Conservation (phyloP, 345 rosid species). For the Reutealis trisperma region DNA sequence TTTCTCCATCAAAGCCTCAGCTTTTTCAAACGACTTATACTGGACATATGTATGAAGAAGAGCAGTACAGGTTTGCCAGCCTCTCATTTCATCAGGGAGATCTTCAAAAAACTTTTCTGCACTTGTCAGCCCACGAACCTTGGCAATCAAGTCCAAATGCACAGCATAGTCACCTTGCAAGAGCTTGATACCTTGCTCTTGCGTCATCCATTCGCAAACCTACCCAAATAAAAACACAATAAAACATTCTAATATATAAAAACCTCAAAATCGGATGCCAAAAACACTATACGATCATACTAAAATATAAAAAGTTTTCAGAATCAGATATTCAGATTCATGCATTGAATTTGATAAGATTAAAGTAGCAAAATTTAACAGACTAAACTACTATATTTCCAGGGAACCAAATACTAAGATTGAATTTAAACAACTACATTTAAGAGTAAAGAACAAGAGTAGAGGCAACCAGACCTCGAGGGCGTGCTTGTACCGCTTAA, state of each 20-base stretch:
- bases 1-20: conserved; percentile 76
- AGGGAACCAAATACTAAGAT: too few relatives aligned
- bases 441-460: not conserved
- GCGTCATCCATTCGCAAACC: conserved; percentile 95
- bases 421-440: too few relatives aligned
- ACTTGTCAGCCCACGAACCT: conserved; percentile 73
- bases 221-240: conserved; percentile 16
- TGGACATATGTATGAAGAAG: conserved; percentile 82
- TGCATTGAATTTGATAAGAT: too few relatives aligned
- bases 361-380: too few relatives aligned
- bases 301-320: too few relatives aligned
- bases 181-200: conserved; percentile 67
- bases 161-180: conserved; percentile 87
- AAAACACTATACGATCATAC: not conserved
- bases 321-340: too few relatives aligned
- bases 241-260: not conserved
- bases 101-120: conserved; percentile 94
- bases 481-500: conserved; percentile 84
- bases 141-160: conserved; percentile 81
- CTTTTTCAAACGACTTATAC: conserved; percentile 55
- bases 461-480: conserved; percentile 53
- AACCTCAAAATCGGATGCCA: not conserved
- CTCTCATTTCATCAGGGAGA: conserved; percentile 71
- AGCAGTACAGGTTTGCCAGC: conserved; percentile 60
- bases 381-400: too few relatives aligned